Conservation (phyloP, 345 rosid species). For the Brassica cretica region DNA sequence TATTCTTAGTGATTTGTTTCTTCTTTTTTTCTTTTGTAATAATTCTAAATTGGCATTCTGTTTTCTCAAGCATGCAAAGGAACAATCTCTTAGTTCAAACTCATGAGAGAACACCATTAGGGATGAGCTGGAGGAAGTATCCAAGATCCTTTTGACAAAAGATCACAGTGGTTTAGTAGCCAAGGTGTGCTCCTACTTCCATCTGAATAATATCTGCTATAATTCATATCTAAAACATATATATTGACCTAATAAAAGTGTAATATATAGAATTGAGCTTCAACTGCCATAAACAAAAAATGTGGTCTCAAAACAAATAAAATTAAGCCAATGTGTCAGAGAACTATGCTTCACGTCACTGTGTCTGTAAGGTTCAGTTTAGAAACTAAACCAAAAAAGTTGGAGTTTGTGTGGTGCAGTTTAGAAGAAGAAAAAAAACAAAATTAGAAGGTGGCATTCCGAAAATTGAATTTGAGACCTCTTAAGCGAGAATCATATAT, state of each 20-base stretch:
- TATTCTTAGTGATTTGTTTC: too few relatives aligned
- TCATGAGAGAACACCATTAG: background rate
- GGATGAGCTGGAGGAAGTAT: background rate
- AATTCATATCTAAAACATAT: background rate
- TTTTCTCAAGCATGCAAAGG: too few relatives aligned
- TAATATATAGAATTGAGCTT: too few relatives aligned
- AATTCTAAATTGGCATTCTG: too few relatives aligned
- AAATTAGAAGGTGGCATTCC: slow-evolving; percentile 44
- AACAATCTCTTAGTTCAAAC: background rate
- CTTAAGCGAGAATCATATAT: slow-evolving; percentile 78
- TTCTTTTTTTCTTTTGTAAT: too few relatives aligned
- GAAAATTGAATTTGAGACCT: slow-evolving; percentile 80
- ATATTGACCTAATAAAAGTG: too few relatives aligned
- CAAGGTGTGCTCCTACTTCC: background rate
- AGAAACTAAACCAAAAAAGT: background rate
- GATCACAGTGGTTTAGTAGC: background rate
- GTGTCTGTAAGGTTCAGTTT: background rate
- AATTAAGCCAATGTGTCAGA: background rate
- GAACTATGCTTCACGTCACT: background rate
- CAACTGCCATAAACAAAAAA: too few relatives aligned
- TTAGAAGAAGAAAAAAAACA: background rate
- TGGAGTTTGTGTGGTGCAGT: background rate
- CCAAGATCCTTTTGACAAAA: background rate
- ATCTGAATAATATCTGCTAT: background rate
- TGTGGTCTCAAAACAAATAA: too few relatives aligned